These are phyloP conservation scores for Solanum sejunctum DNA, from an alignment of 257 asterid species.

Conservation along the genomic window DNA sequence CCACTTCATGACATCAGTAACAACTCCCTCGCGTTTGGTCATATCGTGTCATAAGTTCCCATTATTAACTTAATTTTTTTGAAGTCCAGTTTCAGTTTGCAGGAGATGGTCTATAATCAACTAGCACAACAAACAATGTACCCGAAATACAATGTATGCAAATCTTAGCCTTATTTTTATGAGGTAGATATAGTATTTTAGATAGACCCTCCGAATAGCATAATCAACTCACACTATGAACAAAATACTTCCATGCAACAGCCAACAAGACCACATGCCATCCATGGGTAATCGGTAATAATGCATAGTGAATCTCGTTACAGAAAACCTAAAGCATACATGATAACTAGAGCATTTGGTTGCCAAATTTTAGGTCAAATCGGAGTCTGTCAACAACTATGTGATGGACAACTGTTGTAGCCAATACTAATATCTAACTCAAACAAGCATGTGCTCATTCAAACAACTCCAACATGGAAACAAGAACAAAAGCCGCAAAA, in stretches of 20 bases:
- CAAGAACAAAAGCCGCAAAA: neutral
- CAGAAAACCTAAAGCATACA: neutral
- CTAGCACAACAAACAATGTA: no score
- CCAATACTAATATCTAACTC: neutral
- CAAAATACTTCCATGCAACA: neutral
- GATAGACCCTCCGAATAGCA: no score
- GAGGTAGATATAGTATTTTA: no score
- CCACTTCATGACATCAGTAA: neutral
- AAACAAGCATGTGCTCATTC: no score
- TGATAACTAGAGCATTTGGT: neutral
- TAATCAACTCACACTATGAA: neutral
- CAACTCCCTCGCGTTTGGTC: neutral
- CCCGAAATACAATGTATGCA: no score
- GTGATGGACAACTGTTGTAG: neutral
- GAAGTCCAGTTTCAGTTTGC: neutral
- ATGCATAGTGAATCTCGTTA: neutral
- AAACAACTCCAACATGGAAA: neutral
- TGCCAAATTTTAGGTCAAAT: neutral
- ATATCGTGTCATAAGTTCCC: neutral
- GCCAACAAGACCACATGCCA: neutral
- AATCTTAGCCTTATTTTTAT: no score
- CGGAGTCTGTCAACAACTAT: neutral
- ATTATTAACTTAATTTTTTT: no score
- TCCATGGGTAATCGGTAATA: neutral
- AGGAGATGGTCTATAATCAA: neutral